Base-by-base conservation (phyloP, 1,284 basidiomycete genomes). In the Porodaedalea pini region DNA sequence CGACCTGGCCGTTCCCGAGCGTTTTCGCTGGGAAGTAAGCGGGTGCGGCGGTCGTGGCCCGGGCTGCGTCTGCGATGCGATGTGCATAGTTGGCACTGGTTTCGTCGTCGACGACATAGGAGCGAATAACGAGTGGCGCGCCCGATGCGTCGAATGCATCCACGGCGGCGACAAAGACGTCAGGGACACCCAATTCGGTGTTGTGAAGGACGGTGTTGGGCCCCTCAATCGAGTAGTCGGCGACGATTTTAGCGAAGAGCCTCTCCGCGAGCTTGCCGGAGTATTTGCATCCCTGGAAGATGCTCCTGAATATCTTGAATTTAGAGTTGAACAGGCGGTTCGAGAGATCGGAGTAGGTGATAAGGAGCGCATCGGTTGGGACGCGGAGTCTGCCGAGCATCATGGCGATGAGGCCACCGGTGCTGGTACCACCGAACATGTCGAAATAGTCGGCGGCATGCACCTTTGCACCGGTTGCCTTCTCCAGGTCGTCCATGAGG, bases 331-430 rank as follows among this genome's bases (percentile, higher is more conserved):
- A 48, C 17, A 48, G 23, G 8, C 45, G 15, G 15, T 15, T 34
- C 4, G 45, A 48, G 19, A 48, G 45, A 6, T 48, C 45, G 10
- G 21, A 48, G 17, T 41, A 41, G 13, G 4, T 41, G 17, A 8
- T 17, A 17, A 41, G 40, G 40, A 41, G 40, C 2, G 10, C 25
- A 8, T 41, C 21, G 11, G 40, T 41, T 8, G 2, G 8, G 17
- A 41, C 40, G 17, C 40, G 6, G 56, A 7, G 59, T 59, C n/a
- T 61, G n/a, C n/a, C n/a, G n/a, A n/a, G 57, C 51, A 63, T 57
- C 4, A 64, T 49, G 1, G 59, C 58, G 15, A 63, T 60, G 27
- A 63, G 59, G 1, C 62, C 61, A 6, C 60, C 60, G 13, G 48
- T 59, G 10, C 52, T 47, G 2, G 60, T 56, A 3, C 59, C 59